Conservation (phyloP, 345 rosid species). For the Raphanus sativus region DNA sequence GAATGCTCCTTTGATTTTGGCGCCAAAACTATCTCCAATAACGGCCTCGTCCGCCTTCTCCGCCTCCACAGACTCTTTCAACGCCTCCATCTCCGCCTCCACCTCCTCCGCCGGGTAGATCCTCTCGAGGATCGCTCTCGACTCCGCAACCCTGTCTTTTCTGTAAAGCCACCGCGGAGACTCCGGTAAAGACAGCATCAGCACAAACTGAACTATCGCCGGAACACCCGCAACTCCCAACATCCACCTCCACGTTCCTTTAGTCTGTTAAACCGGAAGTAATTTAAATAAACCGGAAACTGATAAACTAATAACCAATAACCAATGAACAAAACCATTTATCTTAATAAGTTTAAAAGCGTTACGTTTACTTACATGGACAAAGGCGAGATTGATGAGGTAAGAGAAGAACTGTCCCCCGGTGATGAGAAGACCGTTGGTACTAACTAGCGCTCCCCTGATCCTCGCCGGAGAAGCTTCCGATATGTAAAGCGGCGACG, state of each 20-base stretch:
- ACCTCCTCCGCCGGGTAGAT: conserved; percentile 70
- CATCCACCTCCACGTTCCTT: conserved; percentile 30
- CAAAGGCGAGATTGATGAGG: conserved; percentile 79
- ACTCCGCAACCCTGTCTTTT: conserved; percentile 51
- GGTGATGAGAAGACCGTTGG: conserved; percentile 74
- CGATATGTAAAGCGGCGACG: conserved; percentile 87
- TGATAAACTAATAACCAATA: too few species aligned
- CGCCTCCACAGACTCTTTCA: conserved; percentile 50
- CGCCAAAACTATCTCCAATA: conserved; percentile 44
- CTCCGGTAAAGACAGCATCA: conserved; percentile 75
- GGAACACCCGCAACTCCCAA: conserved; percentile 75
- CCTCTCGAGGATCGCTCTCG: conserved; percentile 58
- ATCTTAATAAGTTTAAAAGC: too few species aligned
- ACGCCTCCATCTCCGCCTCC: conserved; percentile 51
- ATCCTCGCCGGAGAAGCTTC: conserved; percentile 93
- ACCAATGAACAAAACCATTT: too few species aligned
- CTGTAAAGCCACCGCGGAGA: conserved; percentile 89
- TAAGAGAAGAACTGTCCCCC: conserved; percentile 88
- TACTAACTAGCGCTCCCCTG: conserved; percentile 89
- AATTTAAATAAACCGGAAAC: too few species aligned
- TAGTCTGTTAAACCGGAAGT: too few species aligned
- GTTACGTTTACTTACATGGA: conserved; percentile 42
- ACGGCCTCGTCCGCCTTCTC: conserved; percentile 60
- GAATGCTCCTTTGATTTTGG: conserved; percentile 68
- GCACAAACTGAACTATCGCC: conserved; percentile 57